Percentiles rank a stretch among this genome's conserved stretches.
Conservation (phyloP, 2,329 filamentous ascomycete genomes). For the Fonsecaea nubica region DNA sequence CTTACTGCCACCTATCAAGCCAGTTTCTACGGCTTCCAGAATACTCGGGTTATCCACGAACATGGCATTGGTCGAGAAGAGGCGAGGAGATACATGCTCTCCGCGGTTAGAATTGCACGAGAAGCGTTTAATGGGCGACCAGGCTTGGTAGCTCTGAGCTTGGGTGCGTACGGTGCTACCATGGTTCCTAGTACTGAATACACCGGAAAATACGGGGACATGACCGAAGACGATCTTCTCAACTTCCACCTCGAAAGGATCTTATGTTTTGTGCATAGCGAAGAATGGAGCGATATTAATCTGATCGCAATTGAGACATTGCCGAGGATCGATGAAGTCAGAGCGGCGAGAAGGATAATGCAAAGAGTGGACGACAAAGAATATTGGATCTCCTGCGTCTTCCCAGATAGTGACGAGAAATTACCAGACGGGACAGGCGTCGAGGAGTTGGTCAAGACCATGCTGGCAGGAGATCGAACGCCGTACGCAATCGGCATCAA, state of each 20-base stretch:
- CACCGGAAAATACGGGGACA: constrained; percentile 61
- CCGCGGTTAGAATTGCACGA: constrained; percentile 48
- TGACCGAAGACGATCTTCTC: constrained; percentile 54
- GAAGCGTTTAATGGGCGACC: constrained; percentile 48
- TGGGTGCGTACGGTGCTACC: constrained; percentile 71
- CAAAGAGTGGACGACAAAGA: constrained; percentile 45
- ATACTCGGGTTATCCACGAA: constrained; percentile 48
- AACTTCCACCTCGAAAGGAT: constrained; percentile 66
- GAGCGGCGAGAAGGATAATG: constrained; percentile 60
- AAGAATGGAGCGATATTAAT: constrained; percentile 52
- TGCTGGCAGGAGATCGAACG: constrained; percentile 42
- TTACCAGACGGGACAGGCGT: constrained; percentile 65
- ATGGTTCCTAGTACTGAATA: constrained; percentile 73
- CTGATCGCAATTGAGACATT: constrained; percentile 71
- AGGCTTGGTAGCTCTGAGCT: constrained; percentile 61
- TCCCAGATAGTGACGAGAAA: constrained; percentile 59
- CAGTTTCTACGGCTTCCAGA: constrained; percentile 62
- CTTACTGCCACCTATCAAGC: constrained; percentile 73
- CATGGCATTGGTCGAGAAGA: constrained; percentile 34
- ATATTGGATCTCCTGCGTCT: constrained; percentile 70
- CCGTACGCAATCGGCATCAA: constrained; percentile 73
- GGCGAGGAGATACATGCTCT: constrained; percentile 44
- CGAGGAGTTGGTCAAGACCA: constrained; percentile 51
- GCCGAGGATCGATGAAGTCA: constrained; percentile 67
- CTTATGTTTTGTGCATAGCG: constrained; percentile 55